Conservation (phyloP, 75 land plant species). For the Pinus albicaulis region DNA sequence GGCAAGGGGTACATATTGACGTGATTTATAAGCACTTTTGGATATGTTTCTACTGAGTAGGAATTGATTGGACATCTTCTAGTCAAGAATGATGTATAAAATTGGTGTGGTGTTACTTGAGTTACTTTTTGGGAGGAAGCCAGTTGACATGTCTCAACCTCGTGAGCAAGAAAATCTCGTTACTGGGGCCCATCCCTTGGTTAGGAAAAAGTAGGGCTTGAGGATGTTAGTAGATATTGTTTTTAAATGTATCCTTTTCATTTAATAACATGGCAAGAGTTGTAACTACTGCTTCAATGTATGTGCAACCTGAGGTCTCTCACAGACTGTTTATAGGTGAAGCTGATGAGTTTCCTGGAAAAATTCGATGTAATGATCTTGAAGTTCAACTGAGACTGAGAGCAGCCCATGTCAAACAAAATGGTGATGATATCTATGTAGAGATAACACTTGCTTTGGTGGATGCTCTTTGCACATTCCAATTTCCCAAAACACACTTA, state of each 20-base stretch:
- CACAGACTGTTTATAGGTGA: conserved; percentile 95
- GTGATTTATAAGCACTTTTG: conserved; percentile 95
- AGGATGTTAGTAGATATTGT: conserved; percentile 69
- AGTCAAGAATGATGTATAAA: conserved; percentile 62
- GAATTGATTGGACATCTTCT: conserved; percentile 64
- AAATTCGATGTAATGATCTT: too few relatives aligned
- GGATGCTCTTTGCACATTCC: too few relatives aligned
- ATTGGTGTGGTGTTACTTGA: conserved; percentile 90
- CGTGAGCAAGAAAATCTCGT: conserved; percentile 86
- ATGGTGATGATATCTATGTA: too few relatives aligned
- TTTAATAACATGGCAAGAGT: conserved; percentile 74
- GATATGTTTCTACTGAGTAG: conserved; percentile 67
- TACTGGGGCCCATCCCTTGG: conserved; percentile 85
- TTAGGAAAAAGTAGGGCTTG: conserved; percentile 66
- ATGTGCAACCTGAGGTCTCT: conserved; percentile 88
- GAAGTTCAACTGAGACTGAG: too few relatives aligned
- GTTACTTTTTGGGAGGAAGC: conserved; percentile 83
- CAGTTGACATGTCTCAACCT: conserved; percentile 90
- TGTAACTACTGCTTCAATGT: conserved; percentile 94
- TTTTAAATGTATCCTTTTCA: conserved; percentile 48
- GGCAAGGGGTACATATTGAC: conserved; percentile 89
- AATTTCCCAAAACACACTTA: too few relatives aligned
- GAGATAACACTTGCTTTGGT: too few relatives aligned
- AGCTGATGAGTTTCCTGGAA: conserved; percentile 27
- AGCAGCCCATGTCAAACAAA: too few relatives aligned